These are phyloP conservation scores for Vitis cinerea DNA, from an alignment of 164 flowering plant genomes.

Conservation along the genomic window DNA sequence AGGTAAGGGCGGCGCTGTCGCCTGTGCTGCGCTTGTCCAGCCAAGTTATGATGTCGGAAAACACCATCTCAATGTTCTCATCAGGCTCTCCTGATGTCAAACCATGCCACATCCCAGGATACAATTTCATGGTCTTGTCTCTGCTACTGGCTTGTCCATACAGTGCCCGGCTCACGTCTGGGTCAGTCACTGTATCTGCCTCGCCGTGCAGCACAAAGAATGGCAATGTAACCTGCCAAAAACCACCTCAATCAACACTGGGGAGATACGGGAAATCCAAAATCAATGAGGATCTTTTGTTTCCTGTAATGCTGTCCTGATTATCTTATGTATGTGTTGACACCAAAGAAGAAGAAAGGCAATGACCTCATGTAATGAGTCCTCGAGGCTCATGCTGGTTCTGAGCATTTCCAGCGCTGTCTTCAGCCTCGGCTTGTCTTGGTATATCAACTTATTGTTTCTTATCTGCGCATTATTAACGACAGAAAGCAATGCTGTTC, in stretches of 20 bases:
- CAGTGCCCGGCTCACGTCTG: slow-evolving; percentile 81
- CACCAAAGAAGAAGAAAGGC: not conserved
- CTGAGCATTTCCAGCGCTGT: slow-evolving; percentile 94
- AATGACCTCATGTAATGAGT: slow-evolving; percentile 60
- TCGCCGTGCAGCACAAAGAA: slow-evolving; percentile 90
- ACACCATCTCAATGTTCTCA: slow-evolving; percentile 68
- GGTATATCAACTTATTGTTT: slow-evolving; percentile 80
- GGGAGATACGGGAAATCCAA: no score
- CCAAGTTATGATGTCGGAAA: slow-evolving; percentile 77
- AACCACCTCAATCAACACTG: not conserved
- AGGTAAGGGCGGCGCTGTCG: slow-evolving; percentile 5
- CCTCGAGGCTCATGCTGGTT: slow-evolving; percentile 83
- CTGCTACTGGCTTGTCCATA: slow-evolving; percentile 70
- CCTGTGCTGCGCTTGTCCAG: slow-evolving; percentile 52
- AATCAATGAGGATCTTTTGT: no score
- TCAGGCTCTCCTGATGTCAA: slow-evolving; percentile 91
- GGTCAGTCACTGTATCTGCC: slow-evolving; percentile 90
- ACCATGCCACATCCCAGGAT: slow-evolving; percentile 96
- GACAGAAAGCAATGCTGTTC: no score
- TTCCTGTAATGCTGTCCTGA: no score
- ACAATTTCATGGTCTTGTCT: slow-evolving; percentile 83
- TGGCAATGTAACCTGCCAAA: slow-evolving; percentile 68
- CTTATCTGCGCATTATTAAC: slow-evolving; percentile 45
- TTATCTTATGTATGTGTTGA: no score
- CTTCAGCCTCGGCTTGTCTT: slow-evolving; percentile 91